phyloP scores from a whole-genome alignment of 2,329 filamentous ascomycete genomes.

The Verticillium tricorpus region DNA sequence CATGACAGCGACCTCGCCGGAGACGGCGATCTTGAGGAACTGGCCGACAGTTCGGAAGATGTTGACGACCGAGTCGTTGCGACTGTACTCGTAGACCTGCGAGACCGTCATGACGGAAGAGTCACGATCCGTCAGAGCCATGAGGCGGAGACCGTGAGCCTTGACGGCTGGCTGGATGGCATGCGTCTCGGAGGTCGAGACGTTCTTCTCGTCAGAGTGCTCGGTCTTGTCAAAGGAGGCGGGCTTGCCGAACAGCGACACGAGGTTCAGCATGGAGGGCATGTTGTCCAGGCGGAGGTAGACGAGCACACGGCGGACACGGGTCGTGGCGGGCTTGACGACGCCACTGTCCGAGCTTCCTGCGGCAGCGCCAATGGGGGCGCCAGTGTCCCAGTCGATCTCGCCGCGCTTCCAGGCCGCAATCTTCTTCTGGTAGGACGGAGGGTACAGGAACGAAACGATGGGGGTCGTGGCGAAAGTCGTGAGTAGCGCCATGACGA shows the following conservation, averaged over 20 bases:
- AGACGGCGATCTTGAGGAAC: conserved; percentile 77
- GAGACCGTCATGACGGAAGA: conserved; percentile 94
- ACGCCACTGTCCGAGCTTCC: conserved; percentile 24
- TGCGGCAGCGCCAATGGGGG: not conserved
- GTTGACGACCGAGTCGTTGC: conserved; percentile 81
- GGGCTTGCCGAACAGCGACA: conserved; percentile 62
- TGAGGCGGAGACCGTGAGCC: conserved; percentile 78
- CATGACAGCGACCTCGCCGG: conserved; percentile 75
- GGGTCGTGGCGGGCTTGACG: conserved; percentile 14
- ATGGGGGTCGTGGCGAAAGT: conserved; percentile 73
- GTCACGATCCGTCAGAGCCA: conserved; percentile 86
- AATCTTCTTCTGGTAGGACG: conserved; percentile 34
- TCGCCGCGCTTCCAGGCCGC: conserved; percentile 60
- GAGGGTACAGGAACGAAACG: conserved; percentile 62
- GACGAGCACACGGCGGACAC: conserved; percentile 64
- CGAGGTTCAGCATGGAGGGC: conserved; percentile 72
- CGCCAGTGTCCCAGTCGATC: conserved; percentile 62
- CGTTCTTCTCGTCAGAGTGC: not conserved
- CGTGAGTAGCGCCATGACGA: conserved; percentile 76
- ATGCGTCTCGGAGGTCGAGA: conserved; percentile 3
- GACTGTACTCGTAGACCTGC: conserved; percentile 68
- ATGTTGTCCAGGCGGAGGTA: conserved; percentile 83
- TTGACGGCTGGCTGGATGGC: conserved; percentile 44
- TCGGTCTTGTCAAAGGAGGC: not conserved
- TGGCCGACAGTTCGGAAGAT: conserved; percentile 86